A percentile compares a stretch with the other conserved stretches of the same genome.
phyloP scores from a whole-genome alignment of 208 protist species.

The Trypanosomatidae sp. region DNA sequence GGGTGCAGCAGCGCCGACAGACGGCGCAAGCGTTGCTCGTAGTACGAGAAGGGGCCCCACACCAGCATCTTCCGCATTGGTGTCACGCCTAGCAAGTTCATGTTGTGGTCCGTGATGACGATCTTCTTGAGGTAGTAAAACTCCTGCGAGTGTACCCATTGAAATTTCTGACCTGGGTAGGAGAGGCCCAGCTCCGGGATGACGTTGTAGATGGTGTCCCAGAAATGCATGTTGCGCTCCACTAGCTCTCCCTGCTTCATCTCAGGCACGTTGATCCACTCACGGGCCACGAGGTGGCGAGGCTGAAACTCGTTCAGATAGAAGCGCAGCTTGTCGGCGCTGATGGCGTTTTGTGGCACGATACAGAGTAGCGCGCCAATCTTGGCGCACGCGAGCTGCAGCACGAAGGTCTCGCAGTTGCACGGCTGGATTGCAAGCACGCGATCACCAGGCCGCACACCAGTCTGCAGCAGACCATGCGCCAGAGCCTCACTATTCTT shows the following conservation, averaged over 20 bases:
- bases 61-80: conserved; percentile 91
- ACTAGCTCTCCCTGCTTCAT: conserved; percentile 82
- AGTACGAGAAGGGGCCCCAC: conserved; percentile 92
- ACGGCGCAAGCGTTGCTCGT: conserved; percentile 89
- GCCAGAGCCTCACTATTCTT: conserved; percentile 94
- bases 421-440: conserved; percentile 88
- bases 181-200: conserved; percentile 91
- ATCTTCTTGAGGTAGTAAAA: conserved; percentile 93
- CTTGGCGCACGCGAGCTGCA: conserved; percentile 90
- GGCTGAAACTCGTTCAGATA: conserved; percentile 94
- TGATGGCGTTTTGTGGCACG: conserved; percentile 81
- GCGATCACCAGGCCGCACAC: conserved; percentile 83
- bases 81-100: conserved; percentile 88
- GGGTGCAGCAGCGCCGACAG: conserved; percentile 88
- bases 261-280: conserved; percentile 90
- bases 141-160: conserved; percentile 93
- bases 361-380: conserved; percentile 84
- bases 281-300: conserved; percentile 77
- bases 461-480: conserved; percentile 88
- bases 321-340: conserved; percentile 89
- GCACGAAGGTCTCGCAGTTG: conserved; percentile 91
- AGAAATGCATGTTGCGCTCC: conserved; percentile 93
- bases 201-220: conserved; percentile 92
- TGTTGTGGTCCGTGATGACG: conserved; percentile 93
- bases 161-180: conserved; percentile 91